phyloP scores from a whole-genome alignment of 164 flowering plant species.

The Stephania japonica region DNA sequence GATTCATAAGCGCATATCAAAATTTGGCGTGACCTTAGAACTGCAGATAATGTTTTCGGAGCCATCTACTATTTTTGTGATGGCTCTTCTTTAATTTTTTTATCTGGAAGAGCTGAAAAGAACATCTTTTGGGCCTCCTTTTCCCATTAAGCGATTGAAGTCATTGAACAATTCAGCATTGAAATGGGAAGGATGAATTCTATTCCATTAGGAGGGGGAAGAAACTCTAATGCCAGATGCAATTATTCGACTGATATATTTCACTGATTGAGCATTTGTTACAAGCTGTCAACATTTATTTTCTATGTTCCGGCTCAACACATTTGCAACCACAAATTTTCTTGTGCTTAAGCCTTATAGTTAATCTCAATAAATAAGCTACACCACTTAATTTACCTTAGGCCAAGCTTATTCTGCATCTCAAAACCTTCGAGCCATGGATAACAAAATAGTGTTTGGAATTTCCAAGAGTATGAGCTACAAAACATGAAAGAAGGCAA shows the following conservation, averaged over 20 bases:
- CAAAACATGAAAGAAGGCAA: neutral
- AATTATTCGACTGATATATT: neutral
- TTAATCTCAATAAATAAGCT: no score
- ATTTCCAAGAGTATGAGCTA: neutral
- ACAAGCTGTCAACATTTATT: no score
- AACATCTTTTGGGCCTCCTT: neutral
- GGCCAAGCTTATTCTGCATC: no score
- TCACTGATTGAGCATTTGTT: neutral
- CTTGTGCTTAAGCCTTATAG: no score
- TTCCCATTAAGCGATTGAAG: neutral
- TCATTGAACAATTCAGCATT: neutral
- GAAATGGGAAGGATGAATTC: neutral
- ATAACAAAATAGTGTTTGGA: neutral
- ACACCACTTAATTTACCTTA: no score
- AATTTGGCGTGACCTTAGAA: neutral
- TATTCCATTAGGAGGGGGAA: neutral
- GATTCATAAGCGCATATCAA: no score
- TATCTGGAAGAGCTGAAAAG: neutral
- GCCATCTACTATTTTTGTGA: neutral
- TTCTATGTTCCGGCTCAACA: no score
- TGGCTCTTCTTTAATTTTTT: neutral
- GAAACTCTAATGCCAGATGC: neutral
- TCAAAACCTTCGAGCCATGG: neutral
- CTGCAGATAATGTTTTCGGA: neutral
- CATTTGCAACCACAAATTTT: no score